These are phyloP conservation scores for Colletotrichum plurivorum DNA, from an alignment of 2,329 filamentous ascomycete species.

Conservation along the genomic window DNA sequence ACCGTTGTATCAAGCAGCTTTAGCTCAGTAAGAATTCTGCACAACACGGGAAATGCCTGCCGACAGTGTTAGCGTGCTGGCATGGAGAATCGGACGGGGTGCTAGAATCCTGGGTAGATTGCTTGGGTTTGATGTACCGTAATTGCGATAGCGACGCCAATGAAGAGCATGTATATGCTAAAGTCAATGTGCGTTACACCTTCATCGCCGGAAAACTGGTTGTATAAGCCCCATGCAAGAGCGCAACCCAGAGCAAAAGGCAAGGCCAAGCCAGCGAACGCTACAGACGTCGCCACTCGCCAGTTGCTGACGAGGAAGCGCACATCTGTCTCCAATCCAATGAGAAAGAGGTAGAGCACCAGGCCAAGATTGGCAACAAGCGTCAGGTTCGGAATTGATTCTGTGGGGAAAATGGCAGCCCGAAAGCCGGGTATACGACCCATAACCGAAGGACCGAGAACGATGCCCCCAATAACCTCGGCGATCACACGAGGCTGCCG, in stretches of 20 bases:
- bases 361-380: constrained; percentile 88
- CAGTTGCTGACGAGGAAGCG: constrained; percentile 84
- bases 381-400: constrained; percentile 81
- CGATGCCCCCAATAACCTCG: constrained; percentile 83
- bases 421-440: constrained; percentile 87
- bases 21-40: constrained; percentile 91
- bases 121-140: constrained; percentile 59
- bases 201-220: constrained; percentile 72
- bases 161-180: constrained; percentile 76
- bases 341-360: constrained; percentile 88
- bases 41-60: constrained; percentile 83
- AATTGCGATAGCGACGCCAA: constrained; percentile 94
- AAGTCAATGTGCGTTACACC: constrained; percentile 61
- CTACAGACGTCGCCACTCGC: constrained; percentile 83
- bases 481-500: constrained; percentile 87
- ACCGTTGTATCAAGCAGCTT: constrained; percentile 88
- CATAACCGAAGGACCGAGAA: constrained; percentile 90
- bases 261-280: constrained; percentile 82
- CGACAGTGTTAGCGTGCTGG: no score
- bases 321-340: constrained; percentile 89
- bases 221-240: constrained; percentile 85
- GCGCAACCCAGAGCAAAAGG: constrained; percentile 87
- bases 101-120: no score
- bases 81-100: no score
- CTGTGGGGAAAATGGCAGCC: constrained; percentile 80